These are phyloP conservation scores for Bryoglossum gracile DNA, from an alignment of 495 filamentous ascomycete species.

Conservation along the genomic window DNA sequence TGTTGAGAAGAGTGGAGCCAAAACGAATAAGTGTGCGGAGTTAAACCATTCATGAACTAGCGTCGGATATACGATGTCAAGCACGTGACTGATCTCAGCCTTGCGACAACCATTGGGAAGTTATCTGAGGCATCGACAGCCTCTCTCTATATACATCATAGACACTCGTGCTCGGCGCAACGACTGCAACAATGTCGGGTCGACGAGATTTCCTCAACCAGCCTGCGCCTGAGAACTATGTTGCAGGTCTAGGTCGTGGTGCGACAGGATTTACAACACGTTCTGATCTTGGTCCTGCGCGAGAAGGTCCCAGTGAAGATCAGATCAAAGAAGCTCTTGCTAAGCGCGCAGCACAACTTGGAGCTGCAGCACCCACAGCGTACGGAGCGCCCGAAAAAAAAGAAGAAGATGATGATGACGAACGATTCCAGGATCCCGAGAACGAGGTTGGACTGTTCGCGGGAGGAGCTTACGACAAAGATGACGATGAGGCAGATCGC, in stretches of 20 bases:
- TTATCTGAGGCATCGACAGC: too few relatives aligned
- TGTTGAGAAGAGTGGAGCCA: too few relatives aligned
- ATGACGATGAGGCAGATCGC: constrained; percentile 93
- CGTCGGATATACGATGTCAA: too few relatives aligned
- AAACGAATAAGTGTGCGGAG: too few relatives aligned
- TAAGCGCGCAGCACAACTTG: constrained; percentile 79
- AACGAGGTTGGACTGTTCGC: constrained; percentile 95
- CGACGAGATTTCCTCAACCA: constrained; percentile 89
- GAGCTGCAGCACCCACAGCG: constrained; percentile 68
- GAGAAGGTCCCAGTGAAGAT: constrained; percentile 94
- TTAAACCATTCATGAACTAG: too few relatives aligned
- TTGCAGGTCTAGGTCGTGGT: constrained; percentile 93
- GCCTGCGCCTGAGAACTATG: constrained; percentile 94
- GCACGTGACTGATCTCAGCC: too few relatives aligned
- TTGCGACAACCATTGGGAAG: too few relatives aligned
- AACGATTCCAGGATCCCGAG: constrained; percentile 91
- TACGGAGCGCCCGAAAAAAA: constrained; percentile 77
- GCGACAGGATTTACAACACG: constrained; percentile 97
- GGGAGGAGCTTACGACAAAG: constrained; percentile 86
- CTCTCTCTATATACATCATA: too few relatives aligned
- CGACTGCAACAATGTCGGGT: constrained; percentile 56
- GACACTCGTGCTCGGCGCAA: too few relatives aligned
- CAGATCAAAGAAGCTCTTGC: constrained; percentile 96
- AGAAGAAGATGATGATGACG: constrained; percentile 68
- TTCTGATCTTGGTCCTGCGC: constrained; percentile 91